Conservation (phyloP, 352 stramenopile species). For the Pythium aquatile region DNA sequence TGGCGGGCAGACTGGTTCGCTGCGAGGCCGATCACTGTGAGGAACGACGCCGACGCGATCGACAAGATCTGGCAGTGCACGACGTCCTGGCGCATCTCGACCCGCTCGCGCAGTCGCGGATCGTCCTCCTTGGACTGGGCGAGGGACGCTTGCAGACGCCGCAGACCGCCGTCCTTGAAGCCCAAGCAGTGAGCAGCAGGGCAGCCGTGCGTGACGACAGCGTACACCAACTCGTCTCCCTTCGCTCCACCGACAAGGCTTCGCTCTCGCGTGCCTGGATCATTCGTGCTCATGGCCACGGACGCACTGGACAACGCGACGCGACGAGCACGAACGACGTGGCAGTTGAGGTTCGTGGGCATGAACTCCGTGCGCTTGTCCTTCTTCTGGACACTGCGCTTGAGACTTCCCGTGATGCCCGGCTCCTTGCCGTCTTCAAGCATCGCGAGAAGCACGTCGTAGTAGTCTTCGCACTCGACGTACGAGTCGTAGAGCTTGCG, state of each 20-base stretch:
- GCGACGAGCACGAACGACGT: constrained; percentile 67
- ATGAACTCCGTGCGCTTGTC: constrained; percentile 84
- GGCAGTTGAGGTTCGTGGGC: constrained; percentile 83
- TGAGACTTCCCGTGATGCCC: constrained; percentile 79
- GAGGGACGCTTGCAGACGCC: constrained; percentile 50
- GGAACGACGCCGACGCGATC: constrained; percentile 69
- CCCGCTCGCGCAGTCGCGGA: constrained; percentile 46
- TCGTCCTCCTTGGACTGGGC: constrained; percentile 54
- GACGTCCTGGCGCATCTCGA: constrained; percentile 81
- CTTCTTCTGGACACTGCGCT: constrained; percentile 87
- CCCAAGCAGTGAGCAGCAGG: constrained; percentile 74
- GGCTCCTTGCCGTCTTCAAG: constrained; percentile 77
- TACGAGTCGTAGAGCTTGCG: constrained; percentile 62
- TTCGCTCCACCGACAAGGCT: constrained; percentile 14
- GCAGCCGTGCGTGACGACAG: constrained; percentile 78
- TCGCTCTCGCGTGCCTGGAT: constrained; percentile 16
- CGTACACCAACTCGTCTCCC: constrained; percentile 65
- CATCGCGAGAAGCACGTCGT: constrained; percentile 57
- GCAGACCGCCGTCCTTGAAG: constrained; percentile 83
- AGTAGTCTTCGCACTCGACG: constrained; percentile 66
- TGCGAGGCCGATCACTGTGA: constrained; percentile 67
- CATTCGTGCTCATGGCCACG: constrained; percentile 5
- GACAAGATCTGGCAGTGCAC: constrained; percentile 74
- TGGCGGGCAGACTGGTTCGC: constrained; percentile 53
- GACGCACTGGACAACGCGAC: constrained; percentile 41